A percentile compares a stretch with the other conserved stretches of the same genome.
phyloP scores from a whole-genome alignment of 2,329 filamentous ascomycete genomes.

The Taxawa tesnikishii region DNA sequence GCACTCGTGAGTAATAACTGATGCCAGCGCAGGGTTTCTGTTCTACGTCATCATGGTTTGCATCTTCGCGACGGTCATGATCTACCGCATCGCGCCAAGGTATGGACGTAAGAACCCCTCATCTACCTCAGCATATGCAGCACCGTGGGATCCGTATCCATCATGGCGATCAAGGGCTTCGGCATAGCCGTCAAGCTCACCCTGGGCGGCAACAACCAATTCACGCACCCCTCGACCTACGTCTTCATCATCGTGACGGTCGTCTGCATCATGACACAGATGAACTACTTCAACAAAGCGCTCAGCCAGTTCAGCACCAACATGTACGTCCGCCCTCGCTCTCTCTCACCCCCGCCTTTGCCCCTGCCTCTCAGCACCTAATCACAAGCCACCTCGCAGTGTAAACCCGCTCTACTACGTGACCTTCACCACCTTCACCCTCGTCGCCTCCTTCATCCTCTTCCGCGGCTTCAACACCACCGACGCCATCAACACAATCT shows the following conservation, averaged over 20 bases:
- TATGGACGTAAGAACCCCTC: constrained; percentile 94
- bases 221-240: constrained; percentile 88
- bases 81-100: constrained; percentile 80
- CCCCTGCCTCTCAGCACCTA: constrained; percentile 1
- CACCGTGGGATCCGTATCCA: constrained; percentile 88
- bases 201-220: constrained; percentile 86
- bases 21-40: constrained; percentile 57
- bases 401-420: constrained; percentile 97
- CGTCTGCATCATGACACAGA: constrained; percentile 94
- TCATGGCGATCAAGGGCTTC: constrained; percentile 99
- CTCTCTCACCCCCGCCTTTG: not conserved
- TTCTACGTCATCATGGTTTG: constrained; percentile 72
- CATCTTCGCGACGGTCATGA: constrained; percentile 83
- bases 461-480: constrained; percentile 95
- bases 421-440: constrained; percentile 88
- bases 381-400: constrained; percentile 33
- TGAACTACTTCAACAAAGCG: constrained; percentile 99
- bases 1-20: no score
- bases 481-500: constrained; percentile 82
- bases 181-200: constrained; percentile 96
- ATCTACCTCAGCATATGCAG: constrained; percentile 98
- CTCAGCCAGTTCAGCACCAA: constrained; percentile 93
- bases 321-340: constrained; percentile 52
- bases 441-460: constrained; percentile 89
- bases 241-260: constrained; percentile 89